These are phyloP conservation scores for Saccharomycopsis sp. DNA, from an alignment of 805 yeast species.

Conservation along the genomic window DNA sequence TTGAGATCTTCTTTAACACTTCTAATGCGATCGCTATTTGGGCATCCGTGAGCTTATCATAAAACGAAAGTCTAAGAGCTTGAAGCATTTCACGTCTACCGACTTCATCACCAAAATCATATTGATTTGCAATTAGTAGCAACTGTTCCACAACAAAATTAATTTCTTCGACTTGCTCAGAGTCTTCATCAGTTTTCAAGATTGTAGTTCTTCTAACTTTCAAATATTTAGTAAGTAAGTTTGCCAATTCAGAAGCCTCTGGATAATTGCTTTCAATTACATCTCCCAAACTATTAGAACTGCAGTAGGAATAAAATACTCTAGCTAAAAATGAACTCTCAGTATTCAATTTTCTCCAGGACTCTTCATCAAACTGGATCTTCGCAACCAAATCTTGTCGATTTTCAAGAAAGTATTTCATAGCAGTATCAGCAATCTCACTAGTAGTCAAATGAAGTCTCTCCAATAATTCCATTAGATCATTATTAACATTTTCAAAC, in stretches of 20 bases:
- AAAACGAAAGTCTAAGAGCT: conserved; percentile 51
- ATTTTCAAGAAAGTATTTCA: conserved; percentile 53
- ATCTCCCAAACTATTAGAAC: conserved; percentile 42
- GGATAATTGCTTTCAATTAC: conserved; percentile 67
- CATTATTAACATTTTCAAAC: conserved; percentile 62
- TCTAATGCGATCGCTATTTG: conserved; percentile 50
- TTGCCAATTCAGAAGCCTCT: conserved; percentile 67
- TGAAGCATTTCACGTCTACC: conserved; percentile 75
- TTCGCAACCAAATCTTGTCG: conserved; percentile 57
- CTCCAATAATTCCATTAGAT: conserved; percentile 64
- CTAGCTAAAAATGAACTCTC: conserved; percentile 72
- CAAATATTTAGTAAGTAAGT: conserved; percentile 49
- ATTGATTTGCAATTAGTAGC: conserved; percentile 54
- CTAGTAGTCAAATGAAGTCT: conserved; percentile 64
- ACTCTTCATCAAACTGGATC: conserved; percentile 53
- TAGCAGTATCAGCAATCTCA: conserved; percentile 58
- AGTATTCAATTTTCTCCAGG: conserved; percentile 65
- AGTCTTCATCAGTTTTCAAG: conserved; percentile 22
- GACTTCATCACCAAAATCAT: conserved; percentile 84
- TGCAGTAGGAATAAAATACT: conserved; percentile 59
- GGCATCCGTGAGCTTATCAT: conserved; percentile 47
- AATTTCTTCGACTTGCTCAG: conserved; percentile 43
- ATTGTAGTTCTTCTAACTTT: conserved; percentile 35
- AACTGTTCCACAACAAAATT: conserved; percentile 75
- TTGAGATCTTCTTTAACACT: conserved; percentile 63